These are phyloP conservation scores for Gautieria morchelliformis DNA, from an alignment of 768 basidiomycete genomes.

Conservation along the genomic window DNA sequence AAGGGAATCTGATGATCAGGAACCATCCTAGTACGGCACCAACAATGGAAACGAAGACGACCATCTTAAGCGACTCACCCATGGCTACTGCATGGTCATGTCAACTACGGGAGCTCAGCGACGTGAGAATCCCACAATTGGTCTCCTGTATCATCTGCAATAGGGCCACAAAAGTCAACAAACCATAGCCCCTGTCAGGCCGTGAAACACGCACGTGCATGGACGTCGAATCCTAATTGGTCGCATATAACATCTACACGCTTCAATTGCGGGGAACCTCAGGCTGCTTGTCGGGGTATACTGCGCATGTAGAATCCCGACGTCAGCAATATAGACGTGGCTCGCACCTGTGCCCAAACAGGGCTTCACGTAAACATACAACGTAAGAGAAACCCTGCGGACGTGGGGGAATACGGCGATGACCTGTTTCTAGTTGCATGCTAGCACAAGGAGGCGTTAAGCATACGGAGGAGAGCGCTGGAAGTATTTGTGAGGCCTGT, in stretches of 20 bases:
- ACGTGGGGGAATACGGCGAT: constrained; percentile 58
- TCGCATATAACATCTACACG: not conserved
- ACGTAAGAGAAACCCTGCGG: constrained; percentile 53
- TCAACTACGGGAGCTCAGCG: not conserved
- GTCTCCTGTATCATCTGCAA: constrained; percentile 72
- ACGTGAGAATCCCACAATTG: constrained; percentile 28
- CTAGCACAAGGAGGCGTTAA: constrained; percentile 66
- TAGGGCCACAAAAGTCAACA: not conserved
- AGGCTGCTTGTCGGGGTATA: constrained; percentile 56
- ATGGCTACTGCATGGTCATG: constrained; percentile 21
- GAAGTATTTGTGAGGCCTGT: constrained; percentile 65
- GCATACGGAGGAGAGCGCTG: constrained; percentile 49
- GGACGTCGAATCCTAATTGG: constrained; percentile 52
- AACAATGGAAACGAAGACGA: constrained; percentile 50
- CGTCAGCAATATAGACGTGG: constrained; percentile 60
- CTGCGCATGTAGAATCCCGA: constrained; percentile 67
- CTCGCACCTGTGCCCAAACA: constrained; percentile 60
- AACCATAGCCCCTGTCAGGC: not conserved
- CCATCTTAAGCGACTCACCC: constrained; percentile 57
- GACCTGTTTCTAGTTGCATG: constrained; percentile 66
- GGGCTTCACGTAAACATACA: constrained; percentile 53
- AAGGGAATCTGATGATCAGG: constrained; percentile 59
- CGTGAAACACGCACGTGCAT: constrained; percentile 42
- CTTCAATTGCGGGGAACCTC: constrained; percentile 9
- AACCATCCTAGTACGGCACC: constrained; percentile 70